phyloP scores from a whole-genome alignment of 495 filamentous ascomycete genomes.

The Podospora pseudoanserina region DNA sequence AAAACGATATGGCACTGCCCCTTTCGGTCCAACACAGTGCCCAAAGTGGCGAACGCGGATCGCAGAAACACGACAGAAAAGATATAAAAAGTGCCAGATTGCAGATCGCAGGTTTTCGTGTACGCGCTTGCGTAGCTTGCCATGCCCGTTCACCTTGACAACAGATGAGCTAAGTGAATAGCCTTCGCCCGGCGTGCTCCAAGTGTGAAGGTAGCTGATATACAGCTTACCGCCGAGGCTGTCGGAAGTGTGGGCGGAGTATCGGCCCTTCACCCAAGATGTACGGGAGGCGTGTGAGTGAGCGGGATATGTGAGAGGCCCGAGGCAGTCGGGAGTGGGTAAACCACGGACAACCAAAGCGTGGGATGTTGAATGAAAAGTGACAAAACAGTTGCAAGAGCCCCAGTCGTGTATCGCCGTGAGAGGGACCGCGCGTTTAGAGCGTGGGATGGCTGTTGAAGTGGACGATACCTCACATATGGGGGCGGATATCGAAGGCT shows the following conservation, averaged over 20 bases:
- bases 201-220: not conserved
- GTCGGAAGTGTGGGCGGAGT: not conserved
- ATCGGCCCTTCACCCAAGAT: constrained; percentile 8
- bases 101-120: not conserved
- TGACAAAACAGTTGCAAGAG: not conserved
- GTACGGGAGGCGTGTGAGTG: constrained; percentile 8
- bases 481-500: not conserved
- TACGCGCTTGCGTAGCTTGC: not conserved
- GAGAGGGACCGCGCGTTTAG: not conserved
- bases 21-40: not conserved
- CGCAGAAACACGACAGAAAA: not conserved
- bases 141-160: not conserved
- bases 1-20: not conserved
- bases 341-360: not conserved
- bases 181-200: not conserved
- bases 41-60: not conserved
- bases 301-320: not conserved
- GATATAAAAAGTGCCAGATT: constrained; percentile 3
- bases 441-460: not conserved
- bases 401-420: not conserved
- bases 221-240: not conserved
- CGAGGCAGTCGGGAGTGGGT: not conserved
- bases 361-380: not conserved
- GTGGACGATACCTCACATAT: not conserved
- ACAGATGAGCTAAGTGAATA: not conserved